phyloP scores from a whole-genome alignment of 1,139 yeast genomes.

The Eremothecium cymbalariae region DNA sequence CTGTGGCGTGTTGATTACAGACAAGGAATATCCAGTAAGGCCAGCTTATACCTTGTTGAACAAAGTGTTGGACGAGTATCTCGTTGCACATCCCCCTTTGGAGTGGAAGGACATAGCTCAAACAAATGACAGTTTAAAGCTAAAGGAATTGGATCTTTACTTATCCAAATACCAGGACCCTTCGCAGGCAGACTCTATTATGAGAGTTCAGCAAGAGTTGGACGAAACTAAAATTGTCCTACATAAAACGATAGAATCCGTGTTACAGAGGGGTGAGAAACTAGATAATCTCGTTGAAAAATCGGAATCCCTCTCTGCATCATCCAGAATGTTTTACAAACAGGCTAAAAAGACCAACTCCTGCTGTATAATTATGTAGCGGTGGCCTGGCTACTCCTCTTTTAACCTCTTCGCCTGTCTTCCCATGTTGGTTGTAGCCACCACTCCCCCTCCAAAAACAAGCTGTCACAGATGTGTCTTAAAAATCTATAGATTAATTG shows the following conservation, averaged over 20 bases:
- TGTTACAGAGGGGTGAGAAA: constrained; percentile 92
- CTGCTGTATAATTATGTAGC: constrained; percentile 78
- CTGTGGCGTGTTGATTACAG: constrained; percentile 89
- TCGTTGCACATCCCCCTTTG: constrained; percentile 67
- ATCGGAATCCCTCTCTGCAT: constrained; percentile 82
- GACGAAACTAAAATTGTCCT: constrained; percentile 95
- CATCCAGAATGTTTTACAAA: constrained; percentile 89
- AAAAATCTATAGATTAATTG: too few relatives aligned
- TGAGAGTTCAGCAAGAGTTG: constrained; percentile 95
- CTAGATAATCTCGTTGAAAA: constrained; percentile 90
- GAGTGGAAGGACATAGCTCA: constrained; percentile 58
- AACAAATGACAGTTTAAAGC: constrained; percentile 44
- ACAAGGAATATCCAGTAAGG: constrained; percentile 91
- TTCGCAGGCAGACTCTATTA: constrained; percentile 88
- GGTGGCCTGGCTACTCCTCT: too few relatives aligned
- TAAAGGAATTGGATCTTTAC: constrained; percentile 60
- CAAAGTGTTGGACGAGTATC: constrained; percentile 84
- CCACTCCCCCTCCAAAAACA: too few relatives aligned
- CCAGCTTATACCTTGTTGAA: constrained; percentile 94
- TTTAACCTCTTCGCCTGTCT: too few relatives aligned
- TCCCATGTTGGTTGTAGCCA: too few relatives aligned
- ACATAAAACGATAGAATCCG: constrained; percentile 92
- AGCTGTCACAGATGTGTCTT: too few relatives aligned
- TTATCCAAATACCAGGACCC: constrained; percentile 91
- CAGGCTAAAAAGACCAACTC: constrained; percentile 97